Base-by-base conservation (phyloP, 176 grass and related monocot species). In the Aegilops longissima region DNA sequence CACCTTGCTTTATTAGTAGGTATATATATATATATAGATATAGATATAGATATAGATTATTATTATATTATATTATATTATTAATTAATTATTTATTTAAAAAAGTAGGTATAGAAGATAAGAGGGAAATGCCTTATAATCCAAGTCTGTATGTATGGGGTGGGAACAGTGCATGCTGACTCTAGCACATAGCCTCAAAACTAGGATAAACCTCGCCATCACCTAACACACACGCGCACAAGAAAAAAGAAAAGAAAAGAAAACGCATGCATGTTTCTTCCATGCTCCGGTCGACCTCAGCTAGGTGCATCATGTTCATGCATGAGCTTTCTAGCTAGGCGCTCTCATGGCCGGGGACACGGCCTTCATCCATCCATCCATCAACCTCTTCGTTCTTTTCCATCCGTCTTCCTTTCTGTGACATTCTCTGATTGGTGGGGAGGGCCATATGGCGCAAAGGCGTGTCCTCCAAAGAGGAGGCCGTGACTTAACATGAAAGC, bases 391-490 rank as follows among this genome's bases (percentile, higher is more conserved):
- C 59, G n/a, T n/a, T 7, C 58, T 73, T 74, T 82, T 52, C 39
- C n/a, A 8, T 20, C 39, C 54, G 7, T 59, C 74, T 1, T 25
- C 52, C 78, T 91, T 88, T 85, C 3, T 16, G 66, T 91, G 77
- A 91, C 90, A 91, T 91, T 88, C 82, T 82, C 71, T 85, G 78
- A 91, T 88, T 88, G 86, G 82, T 17, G 38, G 30, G 25, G 9
- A 76, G 85, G 85, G 25, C 89, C 69, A 81, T 61, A 91, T 88
- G 90, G 36, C 36, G 17, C 70, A 78, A 91, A 85, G 78, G 11
- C 85, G 16, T 91, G 86, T 85, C 90, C 78, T 81, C 78, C 86
- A 91, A 91, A 91, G 90, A 66, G 86, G 90, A 69, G 82, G 90
- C 82, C 78, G 72, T 91, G 90, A 91, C 90, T 91, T 85, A 66